Base-by-base conservation (phyloP, 2,329 filamentous ascomycete genomes). In the Pseudogymnoascus verrucosus region DNA sequence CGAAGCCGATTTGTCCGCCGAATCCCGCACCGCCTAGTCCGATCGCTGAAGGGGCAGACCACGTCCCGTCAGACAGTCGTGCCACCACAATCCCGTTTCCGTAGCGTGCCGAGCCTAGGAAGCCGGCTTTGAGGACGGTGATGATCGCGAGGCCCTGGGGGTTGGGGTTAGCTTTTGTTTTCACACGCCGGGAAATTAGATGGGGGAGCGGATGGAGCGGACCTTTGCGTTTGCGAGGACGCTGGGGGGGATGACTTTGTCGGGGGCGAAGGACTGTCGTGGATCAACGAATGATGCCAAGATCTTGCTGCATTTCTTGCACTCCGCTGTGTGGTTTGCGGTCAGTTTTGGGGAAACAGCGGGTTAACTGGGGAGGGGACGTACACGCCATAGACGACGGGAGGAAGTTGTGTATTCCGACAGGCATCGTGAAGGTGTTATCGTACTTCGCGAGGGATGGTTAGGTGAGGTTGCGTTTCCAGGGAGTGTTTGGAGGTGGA, bases 241-340 rank as follows among this genome's bases (percentile, higher is more conserved):
- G 62, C 88, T 84, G 6, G 93, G 93, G 60, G 95, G 95, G 71
- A 99, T 99, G 74, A 99, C 88, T 77, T 98, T 98, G 77, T 98
- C 95, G 63, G 95, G 93, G 5, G 93, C 92, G 76, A 98, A 96
- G 19, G 93, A 80, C 79, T 98, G 93, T 73, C 88, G 85, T 19
- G 95, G 95, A 74, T 98, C 95, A 74, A 98, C 85, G 75, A 99
- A 99, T 11, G 93, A 96, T 54, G 90, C 85, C 70, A 99, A 84
- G 72, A 98, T 98, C 82, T 96, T 96, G 74, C 90, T 90, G 74
- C 92, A 95, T 79, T 99, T 99, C 77, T 89, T 95, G 80, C 95
- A 98, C 80, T 99, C 95, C 80, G 91, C 93, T 97, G 77, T 31
- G 7, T 42, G 39, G 63, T 64, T 61, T 63, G 61, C 26, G 63